Conservation (phyloP, 2,329 filamentous ascomycete genomes). For the Rosellinia necatrix region DNA sequence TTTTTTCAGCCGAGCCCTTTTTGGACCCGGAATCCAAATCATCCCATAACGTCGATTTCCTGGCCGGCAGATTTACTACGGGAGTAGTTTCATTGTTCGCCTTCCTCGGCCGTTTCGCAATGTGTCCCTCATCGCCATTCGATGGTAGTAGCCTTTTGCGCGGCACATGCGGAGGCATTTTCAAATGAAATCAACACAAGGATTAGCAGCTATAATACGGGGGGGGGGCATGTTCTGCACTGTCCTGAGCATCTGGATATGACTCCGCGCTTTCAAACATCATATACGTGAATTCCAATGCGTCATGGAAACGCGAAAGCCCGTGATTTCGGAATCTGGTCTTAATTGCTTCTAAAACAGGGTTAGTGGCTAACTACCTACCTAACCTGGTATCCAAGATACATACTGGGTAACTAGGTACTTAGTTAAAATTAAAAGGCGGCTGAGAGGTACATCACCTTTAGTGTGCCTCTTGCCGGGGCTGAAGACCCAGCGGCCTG, state of each 20-base stretch:
- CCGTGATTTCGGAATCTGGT: constrained; percentile 29
- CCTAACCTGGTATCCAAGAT: not conserved
- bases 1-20: constrained; percentile 49
- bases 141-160: constrained; percentile 63
- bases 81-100: constrained; percentile 33
- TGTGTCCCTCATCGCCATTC: constrained; percentile 37
- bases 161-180: constrained; percentile 71
- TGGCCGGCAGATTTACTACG: constrained; percentile 40
- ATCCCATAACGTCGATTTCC: constrained; percentile 65
- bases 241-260: too few species aligned
- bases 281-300: constrained; percentile 13
- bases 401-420: not conserved
- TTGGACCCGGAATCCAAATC: constrained; percentile 59
- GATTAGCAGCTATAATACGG: not conserved
- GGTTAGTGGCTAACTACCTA: constrained; percentile 3
- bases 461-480: not conserved
- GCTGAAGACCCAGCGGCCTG: not conserved
- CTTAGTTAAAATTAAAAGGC: not conserved
- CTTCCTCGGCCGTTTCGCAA: constrained; percentile 39
- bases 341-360: constrained; percentile 24
- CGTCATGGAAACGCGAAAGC: constrained; percentile 41
- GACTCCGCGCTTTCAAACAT: too few species aligned
- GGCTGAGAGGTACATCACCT: not conserved
- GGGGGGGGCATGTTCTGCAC: too few species aligned
- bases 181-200: constrained; percentile 25